Evolutionary conservation across 2,329 filamentous ascomycete species (phyloP), one percentile per base, ranked within the genome.

Genomic region (Sporothrix mexicana): DNA sequence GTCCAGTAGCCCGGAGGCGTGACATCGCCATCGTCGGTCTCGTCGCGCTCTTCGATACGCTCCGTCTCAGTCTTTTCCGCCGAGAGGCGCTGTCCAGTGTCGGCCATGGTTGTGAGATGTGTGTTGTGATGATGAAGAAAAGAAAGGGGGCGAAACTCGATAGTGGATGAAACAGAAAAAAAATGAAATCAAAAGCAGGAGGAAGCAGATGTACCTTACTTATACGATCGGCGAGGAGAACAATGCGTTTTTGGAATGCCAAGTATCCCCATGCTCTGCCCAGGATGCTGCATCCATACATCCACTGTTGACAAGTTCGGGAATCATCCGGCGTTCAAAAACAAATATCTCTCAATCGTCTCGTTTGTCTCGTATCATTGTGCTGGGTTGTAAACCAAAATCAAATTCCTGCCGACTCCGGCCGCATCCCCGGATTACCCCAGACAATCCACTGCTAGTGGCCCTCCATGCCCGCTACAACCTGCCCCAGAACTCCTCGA

Each of bases 1-100:
- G 59, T 72, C 70, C 59, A 72, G 70, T 72, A 72, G 13, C 70
- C 70, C 1, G 45, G 43, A 20, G 70, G 70, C 2, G 41, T 9
- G 25, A 43, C 70, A 8, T 25, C 20, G 23, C 59, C 59, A 2
- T 69, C 36, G 36, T 57, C 67, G 10, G 9, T 15, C 8, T n/a
- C 20, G n/a, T 67, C 57, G 5, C 13, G 15, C 5, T 36, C 10
- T 62, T 62, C 57, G 57, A 62, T 41, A 3, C 57, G 23, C 12
- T 62, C 23, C 20, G 57, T 41, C 62, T 67, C 62, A 20, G 20
- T 47, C 62, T 67, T 67, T 20, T 67, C 62, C 6, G 43, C 47
- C 62, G 62, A 67, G 41, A 49, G 30, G 10, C 62, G 41, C 36
- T 64, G 61, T 45, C 36, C 61, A 9, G 59, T 62, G 36, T 45